A percentile compares a stretch with the other conserved stretches of the same genome.
Evolutionary conservation across 208 protist species (phyloP).

Genomic region (Trypanosoma caninum): DNA sequence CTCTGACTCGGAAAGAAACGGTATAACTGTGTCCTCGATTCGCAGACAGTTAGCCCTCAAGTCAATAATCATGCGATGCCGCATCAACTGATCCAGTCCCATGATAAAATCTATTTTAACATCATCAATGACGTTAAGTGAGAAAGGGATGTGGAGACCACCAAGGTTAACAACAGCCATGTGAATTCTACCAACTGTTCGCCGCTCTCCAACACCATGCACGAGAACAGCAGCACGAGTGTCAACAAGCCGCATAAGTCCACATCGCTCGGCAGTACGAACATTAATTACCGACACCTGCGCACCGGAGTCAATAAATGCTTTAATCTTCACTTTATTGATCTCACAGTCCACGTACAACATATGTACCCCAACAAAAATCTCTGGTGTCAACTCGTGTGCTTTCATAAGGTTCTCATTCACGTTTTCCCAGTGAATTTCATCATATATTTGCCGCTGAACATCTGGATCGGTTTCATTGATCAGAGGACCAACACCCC

Average conservation of each 20-base stretch:
- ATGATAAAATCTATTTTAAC: constrained; percentile 91
- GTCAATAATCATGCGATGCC: constrained; percentile 80
- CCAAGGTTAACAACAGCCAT: constrained; percentile 75
- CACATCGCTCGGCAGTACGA: constrained; percentile 80
- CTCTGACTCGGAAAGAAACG: constrained; percentile 63
- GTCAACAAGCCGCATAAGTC: constrained; percentile 88
- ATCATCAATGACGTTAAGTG: constrained; percentile 90
- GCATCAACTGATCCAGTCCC: constrained; percentile 93
- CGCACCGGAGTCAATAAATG: constrained; percentile 93
- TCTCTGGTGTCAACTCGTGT: constrained; percentile 94
- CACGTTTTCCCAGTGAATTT: constrained; percentile 82
- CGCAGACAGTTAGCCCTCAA: constrained; percentile 49
- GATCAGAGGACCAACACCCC: neutral
- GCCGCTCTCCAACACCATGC: constrained; percentile 85
- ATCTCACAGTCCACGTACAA: constrained; percentile 91
- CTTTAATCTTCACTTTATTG: constrained; percentile 89
- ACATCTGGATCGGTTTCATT: constrained; percentile 64
- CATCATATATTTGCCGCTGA: constrained; percentile 76
- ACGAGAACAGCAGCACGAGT: constrained; percentile 77
- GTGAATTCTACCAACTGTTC: constrained; percentile 93
- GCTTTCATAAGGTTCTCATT: constrained; percentile 87
- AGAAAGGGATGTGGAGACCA: constrained; percentile 66
- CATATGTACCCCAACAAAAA: constrained; percentile 88
- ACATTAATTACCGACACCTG: constrained; percentile 84
- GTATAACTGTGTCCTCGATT: constrained; percentile 36